A percentile compares a stretch with the other conserved stretches of the same genome.
These are phyloP conservation scores for Penicillium angulare DNA, from an alignment of 495 filamentous ascomycete species.

Conservation along the genomic window DNA sequence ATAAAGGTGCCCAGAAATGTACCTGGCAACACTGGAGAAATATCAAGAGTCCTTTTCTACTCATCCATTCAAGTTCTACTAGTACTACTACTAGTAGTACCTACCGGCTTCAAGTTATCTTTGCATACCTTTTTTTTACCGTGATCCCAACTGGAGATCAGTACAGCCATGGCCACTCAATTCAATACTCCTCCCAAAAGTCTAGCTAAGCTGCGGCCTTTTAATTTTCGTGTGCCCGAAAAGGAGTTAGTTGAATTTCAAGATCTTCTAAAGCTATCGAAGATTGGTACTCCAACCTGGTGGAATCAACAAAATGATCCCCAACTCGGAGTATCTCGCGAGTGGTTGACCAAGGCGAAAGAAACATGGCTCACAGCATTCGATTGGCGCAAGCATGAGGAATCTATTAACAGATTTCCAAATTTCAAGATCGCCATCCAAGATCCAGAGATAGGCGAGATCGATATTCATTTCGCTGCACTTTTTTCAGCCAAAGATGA, in stretches of 20 bases:
- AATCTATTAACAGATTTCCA: conserved; percentile 54
- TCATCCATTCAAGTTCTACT: too few species aligned
- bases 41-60: too few species aligned
- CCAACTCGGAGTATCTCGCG: conserved; percentile 7
- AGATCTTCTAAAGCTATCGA: conserved; percentile 6
- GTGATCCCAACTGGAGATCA: not conserved
- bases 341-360: conserved; percentile 16
- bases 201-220: not conserved
- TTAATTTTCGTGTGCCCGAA: conserved; percentile 2
- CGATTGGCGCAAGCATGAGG: conserved; percentile 43
- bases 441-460: conserved; percentile 28
- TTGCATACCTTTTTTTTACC: not conserved
- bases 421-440: conserved; percentile 49
- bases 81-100: too few species aligned
- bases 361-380: conserved; percentile 11
- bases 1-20: too few species aligned
- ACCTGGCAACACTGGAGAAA: too few species aligned
- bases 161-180: conserved; percentile 3
- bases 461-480: conserved; percentile 53
- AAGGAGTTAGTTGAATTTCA: conserved; percentile 1
- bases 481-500: conserved; percentile 50
- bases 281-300: conserved; percentile 10
- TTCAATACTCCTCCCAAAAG: conserved; percentile 3
- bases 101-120: not conserved
- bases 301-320: conserved; percentile 10